Conservation (phyloP, 2,329 filamentous ascomycete genomes). For the Pseudogymnoascus sp. region DNA sequence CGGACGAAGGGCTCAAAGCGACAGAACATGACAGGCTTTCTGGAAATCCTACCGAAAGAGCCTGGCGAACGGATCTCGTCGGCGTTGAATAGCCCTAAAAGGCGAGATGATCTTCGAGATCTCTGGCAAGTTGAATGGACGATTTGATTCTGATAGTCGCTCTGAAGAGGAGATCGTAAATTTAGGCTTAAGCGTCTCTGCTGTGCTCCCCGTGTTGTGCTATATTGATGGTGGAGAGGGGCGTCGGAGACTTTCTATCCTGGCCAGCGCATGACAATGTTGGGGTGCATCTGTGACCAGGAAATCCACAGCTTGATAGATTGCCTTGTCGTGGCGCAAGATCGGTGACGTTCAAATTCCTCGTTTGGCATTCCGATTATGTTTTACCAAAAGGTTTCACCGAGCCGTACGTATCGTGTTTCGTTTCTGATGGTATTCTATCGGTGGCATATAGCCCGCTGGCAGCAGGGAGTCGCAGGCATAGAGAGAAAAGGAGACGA, state of each 20-base stretch:
- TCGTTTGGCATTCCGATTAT: neutral
- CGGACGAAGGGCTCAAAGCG: neutral
- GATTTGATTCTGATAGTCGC: constrained; percentile 1
- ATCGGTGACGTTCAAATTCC: neutral
- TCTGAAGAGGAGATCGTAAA: neutral
- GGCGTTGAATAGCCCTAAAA: neutral
- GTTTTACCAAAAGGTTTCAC: neutral
- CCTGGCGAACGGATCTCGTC: neutral
- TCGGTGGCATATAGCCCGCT: neutral
- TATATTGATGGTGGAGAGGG: neutral
- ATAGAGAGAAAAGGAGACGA: neutral
- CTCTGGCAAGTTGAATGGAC: neutral
- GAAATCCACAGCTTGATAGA: neutral
- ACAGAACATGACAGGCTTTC: neutral
- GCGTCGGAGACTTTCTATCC: neutral
- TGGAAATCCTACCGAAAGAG: neutral
- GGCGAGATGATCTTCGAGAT: neutral
- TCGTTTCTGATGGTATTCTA: neutral
- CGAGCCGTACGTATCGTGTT: neutral
- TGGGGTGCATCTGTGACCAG: neutral
- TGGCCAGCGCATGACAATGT: neutral
- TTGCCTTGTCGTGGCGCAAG: neutral
- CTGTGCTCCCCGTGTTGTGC: neutral
- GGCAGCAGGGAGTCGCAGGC: neutral
- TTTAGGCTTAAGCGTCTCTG: neutral